Percentiles rank a stretch among this genome's conserved stretches.
phyloP scores from a whole-genome alignment of 805 yeast species.

The Yamadazyma nakazawae region DNA sequence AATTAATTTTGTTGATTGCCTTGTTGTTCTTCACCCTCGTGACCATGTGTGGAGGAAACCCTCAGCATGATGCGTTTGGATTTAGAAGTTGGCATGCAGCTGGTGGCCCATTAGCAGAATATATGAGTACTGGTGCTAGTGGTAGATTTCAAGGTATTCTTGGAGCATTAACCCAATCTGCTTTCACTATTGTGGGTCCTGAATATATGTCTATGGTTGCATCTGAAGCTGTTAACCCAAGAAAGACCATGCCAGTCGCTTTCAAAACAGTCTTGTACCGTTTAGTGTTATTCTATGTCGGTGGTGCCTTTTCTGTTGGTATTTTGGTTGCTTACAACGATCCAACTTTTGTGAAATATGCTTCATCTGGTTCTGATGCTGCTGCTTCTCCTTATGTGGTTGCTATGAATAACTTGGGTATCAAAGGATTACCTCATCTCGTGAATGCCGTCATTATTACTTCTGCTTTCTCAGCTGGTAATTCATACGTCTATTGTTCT shows the following conservation, averaged over 20 bases:
- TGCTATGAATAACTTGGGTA: constrained; percentile 67
- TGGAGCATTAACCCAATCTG: constrained; percentile 34
- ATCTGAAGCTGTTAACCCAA: constrained; percentile 56
- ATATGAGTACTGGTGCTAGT: constrained; percentile 30
- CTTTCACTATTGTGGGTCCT: constrained; percentile 42
- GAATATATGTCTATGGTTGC: constrained; percentile 45
- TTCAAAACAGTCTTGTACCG: constrained; percentile 51
- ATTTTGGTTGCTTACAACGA: constrained; percentile 24
- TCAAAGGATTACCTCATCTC: constrained; percentile 66
- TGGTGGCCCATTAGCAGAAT: constrained; percentile 40
- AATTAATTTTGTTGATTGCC: constrained; percentile 35
- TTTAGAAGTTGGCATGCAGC: constrained; percentile 32
- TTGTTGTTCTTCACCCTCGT: constrained; percentile 35
- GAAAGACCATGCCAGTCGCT: constrained; percentile 59
- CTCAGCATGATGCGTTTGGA: constrained; percentile 30
- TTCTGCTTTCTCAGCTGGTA: constrained; percentile 81
- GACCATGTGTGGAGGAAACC: constrained; percentile 38
- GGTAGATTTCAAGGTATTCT: constrained; percentile 44
- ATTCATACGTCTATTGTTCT: constrained; percentile 73
- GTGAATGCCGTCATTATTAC: constrained; percentile 76
- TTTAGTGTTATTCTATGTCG: constrained; percentile 27
- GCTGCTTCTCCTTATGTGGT: constrained; percentile 76
- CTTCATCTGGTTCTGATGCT: constrained; percentile 19
- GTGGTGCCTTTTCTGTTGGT: constrained; percentile 20
- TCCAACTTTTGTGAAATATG: constrained; percentile 15